Evolutionary conservation across 73 alveolate species (phyloP).

Genomic region (Stentor coeruleus): DNA sequence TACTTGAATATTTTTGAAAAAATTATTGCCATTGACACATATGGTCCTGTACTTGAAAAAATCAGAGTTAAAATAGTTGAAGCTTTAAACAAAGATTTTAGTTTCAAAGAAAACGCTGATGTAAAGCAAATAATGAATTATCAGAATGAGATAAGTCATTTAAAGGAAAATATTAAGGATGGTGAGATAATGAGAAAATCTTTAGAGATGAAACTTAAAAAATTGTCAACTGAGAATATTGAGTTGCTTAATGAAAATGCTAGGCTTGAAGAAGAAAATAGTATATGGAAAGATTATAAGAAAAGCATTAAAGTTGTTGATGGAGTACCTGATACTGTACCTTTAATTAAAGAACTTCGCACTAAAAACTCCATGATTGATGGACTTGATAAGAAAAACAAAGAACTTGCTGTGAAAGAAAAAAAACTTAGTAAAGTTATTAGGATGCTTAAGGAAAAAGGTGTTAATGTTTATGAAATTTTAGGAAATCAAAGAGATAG

Average conservation of each 20-base stretch:
- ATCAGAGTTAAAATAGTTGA: not conserved
- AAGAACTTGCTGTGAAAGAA: not conserved
- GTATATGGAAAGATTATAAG: not conserved
- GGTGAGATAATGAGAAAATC: not conserved
- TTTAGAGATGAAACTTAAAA: not conserved
- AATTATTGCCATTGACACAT: not conserved
- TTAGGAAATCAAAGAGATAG: not conserved
- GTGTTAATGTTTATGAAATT: not conserved
- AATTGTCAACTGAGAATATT: not conserved
- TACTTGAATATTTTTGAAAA: not conserved
- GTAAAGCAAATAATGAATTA: no score
- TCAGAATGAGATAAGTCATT: not conserved
- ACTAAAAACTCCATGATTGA: not conserved
- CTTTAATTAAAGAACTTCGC: not conserved
- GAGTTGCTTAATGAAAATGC: not conserved
- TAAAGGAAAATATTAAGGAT: not conserved
- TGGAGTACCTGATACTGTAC: not conserved
- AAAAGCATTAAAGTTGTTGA: not conserved
- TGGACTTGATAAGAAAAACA: not conserved
- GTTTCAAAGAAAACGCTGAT: not conserved
- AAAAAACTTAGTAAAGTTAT: not conserved
- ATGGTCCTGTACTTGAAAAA: not conserved
- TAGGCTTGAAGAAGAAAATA: not conserved
- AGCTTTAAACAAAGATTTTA: no score
- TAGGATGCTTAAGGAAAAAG: not conserved